Evolutionary conservation across 2,329 filamentous ascomycete genomes (phyloP).

Genomic region (Aureobasidium sp.): DNA sequence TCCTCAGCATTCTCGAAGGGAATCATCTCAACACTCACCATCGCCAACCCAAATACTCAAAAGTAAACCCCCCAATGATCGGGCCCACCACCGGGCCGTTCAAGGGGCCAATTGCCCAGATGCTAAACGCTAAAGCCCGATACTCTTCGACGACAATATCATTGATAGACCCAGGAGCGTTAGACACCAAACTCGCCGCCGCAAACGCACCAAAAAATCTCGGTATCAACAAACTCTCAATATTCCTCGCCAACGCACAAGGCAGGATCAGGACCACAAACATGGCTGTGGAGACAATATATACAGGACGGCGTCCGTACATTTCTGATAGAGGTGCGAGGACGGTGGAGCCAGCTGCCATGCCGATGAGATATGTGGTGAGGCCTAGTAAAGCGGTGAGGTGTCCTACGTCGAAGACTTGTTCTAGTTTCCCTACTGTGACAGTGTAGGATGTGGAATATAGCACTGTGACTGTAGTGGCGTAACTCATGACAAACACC

Average conservation of each 20-base stretch:
- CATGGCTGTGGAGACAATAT: neutral
- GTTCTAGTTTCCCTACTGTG: slow-evolving; percentile 72
- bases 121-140: slow-evolving; percentile 77
- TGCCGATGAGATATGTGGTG: slow-evolving; percentile 16
- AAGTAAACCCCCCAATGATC: slow-evolving; percentile 16
- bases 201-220: slow-evolving; percentile 86
- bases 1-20: too few relatives aligned
- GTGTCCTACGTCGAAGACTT: slow-evolving; percentile 68
- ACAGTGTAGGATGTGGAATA: slow-evolving; percentile 85
- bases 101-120: slow-evolving; percentile 82
- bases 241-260: slow-evolving; percentile 48
- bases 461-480: slow-evolving; percentile 63
- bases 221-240: slow-evolving; percentile 79
- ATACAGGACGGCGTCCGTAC: slow-evolving; percentile 14
- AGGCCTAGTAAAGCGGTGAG: slow-evolving; percentile 63
- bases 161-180: slow-evolving; percentile 79
- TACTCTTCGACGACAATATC: slow-evolving; percentile 81
- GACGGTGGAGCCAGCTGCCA: slow-evolving; percentile 19
- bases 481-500: slow-evolving; percentile 62
- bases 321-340: slow-evolving; percentile 16
- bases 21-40: too few relatives aligned
- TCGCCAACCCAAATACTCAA: slow-evolving; percentile 18
- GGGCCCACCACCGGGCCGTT: slow-evolving; percentile 49
- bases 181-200: too few relatives aligned
- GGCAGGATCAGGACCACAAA: slow-evolving; percentile 17